Evolutionary conservation across 768 basidiomycete species (phyloP), one percentile per base, ranked within the genome.

Genomic region (Podaxis sp.): DNA sequence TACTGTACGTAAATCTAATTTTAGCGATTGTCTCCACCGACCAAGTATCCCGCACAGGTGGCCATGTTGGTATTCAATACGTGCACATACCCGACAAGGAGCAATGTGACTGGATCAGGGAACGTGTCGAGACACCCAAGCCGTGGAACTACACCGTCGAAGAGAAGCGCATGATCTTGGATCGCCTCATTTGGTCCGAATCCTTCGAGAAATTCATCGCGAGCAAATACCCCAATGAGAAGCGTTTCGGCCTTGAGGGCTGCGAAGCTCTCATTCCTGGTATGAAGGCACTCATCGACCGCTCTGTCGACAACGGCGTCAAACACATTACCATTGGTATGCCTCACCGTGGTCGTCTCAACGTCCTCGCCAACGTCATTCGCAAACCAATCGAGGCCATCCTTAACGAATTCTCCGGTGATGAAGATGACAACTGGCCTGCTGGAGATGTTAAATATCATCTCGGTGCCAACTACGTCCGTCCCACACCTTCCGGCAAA

Each of bases 131-230:
- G 75, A 88, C 90, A 15, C 97, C 97, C 0, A 89, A 91, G 69
- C 96, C 96, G 6, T 98, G 94, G 94, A 94, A 95, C 70, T 99
- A 98, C 78, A 93, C 91, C 56, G 85, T 96, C 57, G 97, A 99
- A 69, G 97, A 99, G 80, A 99, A 98, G 78, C 89, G 94, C 52
- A 96, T 98, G 93, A 96, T 99, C 66, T 86, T 99, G 60, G 97
- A 99, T 78, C 93, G 97, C 64, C 89, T 98, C 69, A 98, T 98
- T 73, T 99, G 97, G 97, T 98, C 96, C n/a, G 97, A 98, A 70
- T 91, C 93, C 3, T 98, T 98, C 71, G 97, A 99, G 76, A 95
- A 95, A 71, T 99, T 98, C 83, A 95, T 99, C 66, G 91, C 95
- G 22, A 92, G 87, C 83, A 99, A 98, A 75, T 97, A 93, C 78